Evolutionary conservation across 345 rosid genomes (phyloP).

Genomic region (Kernera saxatilis): DNA sequence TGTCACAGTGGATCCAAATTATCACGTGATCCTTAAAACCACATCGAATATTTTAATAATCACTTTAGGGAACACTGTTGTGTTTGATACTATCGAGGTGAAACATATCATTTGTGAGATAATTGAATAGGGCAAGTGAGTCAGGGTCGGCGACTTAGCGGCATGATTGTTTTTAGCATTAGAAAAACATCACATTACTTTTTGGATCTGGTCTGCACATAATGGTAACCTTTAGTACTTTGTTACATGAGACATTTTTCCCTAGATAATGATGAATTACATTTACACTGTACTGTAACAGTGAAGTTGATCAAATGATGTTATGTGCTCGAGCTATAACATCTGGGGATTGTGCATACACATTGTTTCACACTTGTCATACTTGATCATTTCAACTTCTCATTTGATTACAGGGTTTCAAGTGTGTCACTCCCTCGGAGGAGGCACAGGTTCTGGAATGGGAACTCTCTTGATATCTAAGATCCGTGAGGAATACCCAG

Average conservation of each 20-base stretch:
- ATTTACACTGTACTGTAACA: neutral
- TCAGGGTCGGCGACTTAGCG: neutral
- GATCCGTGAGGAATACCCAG: constrained; percentile 96
- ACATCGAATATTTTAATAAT: neutral
- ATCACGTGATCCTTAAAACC: constrained; percentile 14
- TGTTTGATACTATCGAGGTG: constrained; percentile 14
- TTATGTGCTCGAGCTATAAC: neutral
- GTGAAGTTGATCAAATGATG: neutral
- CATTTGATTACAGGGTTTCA: constrained; percentile 57
- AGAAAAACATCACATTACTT: neutral
- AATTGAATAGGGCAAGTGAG: neutral
- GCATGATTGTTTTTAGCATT: neutral
- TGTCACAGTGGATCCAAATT: neutral
- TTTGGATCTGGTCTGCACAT: neutral
- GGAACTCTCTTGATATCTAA: constrained; percentile 91
- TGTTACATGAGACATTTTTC: neutral
- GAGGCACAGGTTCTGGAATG: constrained; percentile 98
- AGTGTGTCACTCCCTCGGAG: constrained; percentile 96
- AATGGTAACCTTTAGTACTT: neutral
- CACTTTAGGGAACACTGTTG: neutral
- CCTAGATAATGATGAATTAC: neutral
- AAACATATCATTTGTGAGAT: neutral
- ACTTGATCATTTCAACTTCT: neutral
- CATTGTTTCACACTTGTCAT: neutral
- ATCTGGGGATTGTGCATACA: neutral